Base-by-base conservation (phyloP, 2,329 filamentous ascomycete species). In the Hymenoscyphus occultus region DNA sequence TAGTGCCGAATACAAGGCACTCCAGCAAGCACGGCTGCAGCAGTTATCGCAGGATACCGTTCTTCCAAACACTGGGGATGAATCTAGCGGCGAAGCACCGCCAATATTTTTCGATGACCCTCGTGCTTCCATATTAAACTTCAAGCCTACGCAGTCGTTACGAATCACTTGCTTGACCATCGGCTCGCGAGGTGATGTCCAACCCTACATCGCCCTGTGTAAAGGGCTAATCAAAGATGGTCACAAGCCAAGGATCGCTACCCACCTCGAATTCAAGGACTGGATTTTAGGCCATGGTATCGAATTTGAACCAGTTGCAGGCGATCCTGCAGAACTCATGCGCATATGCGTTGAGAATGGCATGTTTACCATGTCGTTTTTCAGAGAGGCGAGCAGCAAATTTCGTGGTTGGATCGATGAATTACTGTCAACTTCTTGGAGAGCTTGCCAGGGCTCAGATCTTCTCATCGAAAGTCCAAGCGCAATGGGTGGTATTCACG, bases 401-500 rank as follows among this genome's bases (percentile, higher is more conserved):
- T 97, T 98, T 78, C 90, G 95, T 62, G 90, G 88, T n/a, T 99
- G 95, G 93, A 88, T 99, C 19, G 93, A 98, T 71, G 90, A 92
- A 56, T 84, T 99, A 28, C 86, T 97, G 42, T 84, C 83, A 16
- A 93, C 92, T 16, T 89, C 93, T 0, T 98, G 90, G 87, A 78
- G 80, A 56, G 92, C 92, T 1, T 98, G 94, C 73, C 87, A 97
- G 76, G 90, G 89, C 31, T 90, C 90, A 1, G 94, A 99, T 75
- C 80, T 99, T 39, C 82, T 99, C 48, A 97, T 99, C 67, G 95
- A 99, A 76, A 96, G 92, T 58, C 95, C 95, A 0, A 96, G 92
- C 64, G 93, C 95, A 14, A 99, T 99, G 95, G 93, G 90, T 0
- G 95, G 95, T 32, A 97, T 99, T 62, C 95, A 99, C 76, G 96